Evolutionary conservation across 805 yeast genomes (phyloP).

Genomic region (Dipodascopsis uninucleata): DNA sequence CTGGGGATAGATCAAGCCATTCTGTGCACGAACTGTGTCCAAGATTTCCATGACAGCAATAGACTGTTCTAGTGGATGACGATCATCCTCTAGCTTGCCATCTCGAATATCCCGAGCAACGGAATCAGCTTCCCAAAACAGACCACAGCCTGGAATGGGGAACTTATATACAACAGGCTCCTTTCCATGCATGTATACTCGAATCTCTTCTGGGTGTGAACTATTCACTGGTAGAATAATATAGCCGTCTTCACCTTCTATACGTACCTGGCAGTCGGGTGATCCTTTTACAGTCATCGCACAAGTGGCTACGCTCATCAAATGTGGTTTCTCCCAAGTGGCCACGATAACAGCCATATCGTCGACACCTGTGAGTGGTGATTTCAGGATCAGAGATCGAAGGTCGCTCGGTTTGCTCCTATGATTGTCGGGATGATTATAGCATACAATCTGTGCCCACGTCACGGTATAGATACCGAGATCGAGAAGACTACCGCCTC

Average conservation of each 20-base stretch:
- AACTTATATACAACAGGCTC: slow-evolving; percentile 7
- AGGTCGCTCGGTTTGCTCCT: slow-evolving; percentile 10
- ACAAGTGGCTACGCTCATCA: slow-evolving; percentile 13
- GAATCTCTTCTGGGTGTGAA: slow-evolving; percentile 28
- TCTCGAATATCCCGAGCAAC: slow-evolving; percentile 44
- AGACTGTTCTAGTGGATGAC: slow-evolving; percentile 46
- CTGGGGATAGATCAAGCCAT: slow-evolving; percentile 46
- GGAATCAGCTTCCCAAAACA: slow-evolving; percentile 55
- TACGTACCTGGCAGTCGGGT: slow-evolving; percentile 18
- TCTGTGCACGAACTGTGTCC: slow-evolving; percentile 46
- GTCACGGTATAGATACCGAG: slow-evolving; percentile 53
- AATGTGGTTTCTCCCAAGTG: slow-evolving; percentile 10
- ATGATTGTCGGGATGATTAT: slow-evolving; percentile 15
- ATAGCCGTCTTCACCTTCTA: slow-evolving; percentile 28
- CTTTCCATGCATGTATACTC: slow-evolving; percentile 15
- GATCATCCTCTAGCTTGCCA: slow-evolving; percentile 40
- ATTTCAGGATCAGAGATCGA: slow-evolving; percentile 2
- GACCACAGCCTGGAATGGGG: slow-evolving; percentile 42
- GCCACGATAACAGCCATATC: slow-evolving; percentile 9
- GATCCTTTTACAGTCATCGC: slow-evolving; percentile 8
- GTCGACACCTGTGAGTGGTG: slow-evolving; percentile 10
- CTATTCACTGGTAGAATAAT: slow-evolving; percentile 27
- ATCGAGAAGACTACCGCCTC: slow-evolving; percentile 57
- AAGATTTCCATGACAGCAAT: slow-evolving; percentile 44
- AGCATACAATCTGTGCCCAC: slow-evolving; percentile 31